A percentile compares a stretch with the other conserved stretches of the same genome.
These are phyloP conservation scores for Zymoseptoria crescenta DNA, from an alignment of 2,329 filamentous ascomycete species.

Conservation along the genomic window DNA sequence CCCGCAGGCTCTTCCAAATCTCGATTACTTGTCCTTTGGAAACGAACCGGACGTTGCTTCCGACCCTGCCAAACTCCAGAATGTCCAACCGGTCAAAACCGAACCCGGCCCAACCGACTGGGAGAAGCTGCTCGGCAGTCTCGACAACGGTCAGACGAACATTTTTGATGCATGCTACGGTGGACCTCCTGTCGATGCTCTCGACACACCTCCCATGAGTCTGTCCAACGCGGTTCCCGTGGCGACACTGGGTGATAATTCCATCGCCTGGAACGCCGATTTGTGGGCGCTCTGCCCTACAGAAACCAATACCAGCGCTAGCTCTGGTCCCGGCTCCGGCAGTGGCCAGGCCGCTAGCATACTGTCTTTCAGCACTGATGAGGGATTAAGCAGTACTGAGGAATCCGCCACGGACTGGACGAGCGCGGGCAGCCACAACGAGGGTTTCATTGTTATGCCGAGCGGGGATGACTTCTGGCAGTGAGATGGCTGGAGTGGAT, in stretches of 20 bases:
- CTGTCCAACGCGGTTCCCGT: conserved; percentile 17
- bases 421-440: conserved; percentile 8
- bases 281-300: conserved; percentile 26
- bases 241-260: conserved; percentile 11
- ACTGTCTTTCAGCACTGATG: conserved; percentile 23
- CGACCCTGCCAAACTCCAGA: conserved; percentile 3
- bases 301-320: conserved; percentile 16
- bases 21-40: conserved; percentile 43
- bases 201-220: conserved; percentile 37
- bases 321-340: conserved; percentile 8
- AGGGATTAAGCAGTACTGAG: conserved; percentile 16
- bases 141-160: conserved; percentile 72
- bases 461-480: conserved; percentile 26
- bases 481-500: neutral
- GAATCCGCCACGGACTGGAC: conserved; percentile 18
- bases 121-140: conserved; percentile 71
- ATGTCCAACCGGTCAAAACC: conserved; percentile 24
- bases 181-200: conserved; percentile 45
- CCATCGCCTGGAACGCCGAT: conserved; percentile 20
- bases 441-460: conserved; percentile 18
- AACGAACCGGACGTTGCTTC: conserved; percentile 30
- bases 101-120: conserved; percentile 58
- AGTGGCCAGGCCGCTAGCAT: conserved; percentile 17
- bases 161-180: conserved; percentile 81
- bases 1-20: conserved; percentile 29